Percentiles rank a stretch among this genome's conserved stretches.
These are phyloP conservation scores for Aspergillus saccharolyticus DNA, from an alignment of 495 filamentous ascomycete genomes.

Conservation along the genomic window DNA sequence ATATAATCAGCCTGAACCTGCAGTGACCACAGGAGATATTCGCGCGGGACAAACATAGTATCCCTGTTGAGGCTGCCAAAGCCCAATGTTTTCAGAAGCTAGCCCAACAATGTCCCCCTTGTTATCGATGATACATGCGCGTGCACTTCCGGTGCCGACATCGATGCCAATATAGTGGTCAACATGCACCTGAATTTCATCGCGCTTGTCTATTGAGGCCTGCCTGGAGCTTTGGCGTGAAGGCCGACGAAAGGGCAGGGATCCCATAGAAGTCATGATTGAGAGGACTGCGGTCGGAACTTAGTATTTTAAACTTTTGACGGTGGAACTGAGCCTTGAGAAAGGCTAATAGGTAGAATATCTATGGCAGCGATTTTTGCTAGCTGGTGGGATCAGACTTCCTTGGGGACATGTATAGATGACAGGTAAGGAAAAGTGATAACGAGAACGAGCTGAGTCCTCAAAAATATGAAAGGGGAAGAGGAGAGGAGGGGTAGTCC, in stretches of 20 bases:
- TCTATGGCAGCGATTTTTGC: too few relatives aligned
- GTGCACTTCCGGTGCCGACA: conserved; percentile 90
- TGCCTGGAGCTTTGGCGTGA: conserved; percentile 43
- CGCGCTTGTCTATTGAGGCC: conserved; percentile 50
- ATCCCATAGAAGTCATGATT: conserved; percentile 22
- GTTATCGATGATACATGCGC: conserved; percentile 88
- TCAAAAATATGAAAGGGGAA: too few relatives aligned
- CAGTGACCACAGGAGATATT: background rate
- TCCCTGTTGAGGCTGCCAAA: conserved; percentile 87
- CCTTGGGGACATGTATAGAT: too few relatives aligned
- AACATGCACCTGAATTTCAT: conserved; percentile 49
- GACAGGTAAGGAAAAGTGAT: too few relatives aligned
- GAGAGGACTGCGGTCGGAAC: background rate
- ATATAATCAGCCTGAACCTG: background rate
- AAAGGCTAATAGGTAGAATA: too few relatives aligned
- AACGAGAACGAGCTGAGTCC: too few relatives aligned
- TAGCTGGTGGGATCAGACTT: too few relatives aligned
- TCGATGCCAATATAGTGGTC: conserved; percentile 88
- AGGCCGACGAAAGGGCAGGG: conserved; percentile 30
- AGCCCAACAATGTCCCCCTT: conserved; percentile 90
- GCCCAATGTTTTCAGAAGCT: conserved; percentile 82
- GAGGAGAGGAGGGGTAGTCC: too few relatives aligned
- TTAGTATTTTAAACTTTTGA: too few relatives aligned
- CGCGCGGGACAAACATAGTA: conserved; percentile 62
- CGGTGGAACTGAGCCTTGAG: too few relatives aligned